Evolutionary conservation across 1,284 basidiomycete genomes (phyloP).

Genomic region (Rhodotorula glutinis): DNA sequence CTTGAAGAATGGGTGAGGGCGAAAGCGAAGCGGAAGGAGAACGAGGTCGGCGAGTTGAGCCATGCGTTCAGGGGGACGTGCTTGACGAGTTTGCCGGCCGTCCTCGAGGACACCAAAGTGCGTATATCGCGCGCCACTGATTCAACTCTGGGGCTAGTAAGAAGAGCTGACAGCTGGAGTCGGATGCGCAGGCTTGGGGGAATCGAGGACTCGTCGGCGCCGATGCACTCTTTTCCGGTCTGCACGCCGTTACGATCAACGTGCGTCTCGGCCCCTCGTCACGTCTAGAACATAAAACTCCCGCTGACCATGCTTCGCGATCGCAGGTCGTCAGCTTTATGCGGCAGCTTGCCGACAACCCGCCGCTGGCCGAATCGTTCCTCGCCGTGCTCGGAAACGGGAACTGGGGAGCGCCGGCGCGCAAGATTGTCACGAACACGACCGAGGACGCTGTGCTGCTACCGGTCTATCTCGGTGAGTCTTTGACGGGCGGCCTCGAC

Average conservation of each 20-base stretch:
- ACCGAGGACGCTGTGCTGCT: conserved; percentile 23
- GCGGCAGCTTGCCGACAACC: conserved; percentile 43
- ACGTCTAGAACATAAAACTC: not conserved
- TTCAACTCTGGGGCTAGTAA: not conserved
- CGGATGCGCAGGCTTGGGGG: conserved; percentile 33
- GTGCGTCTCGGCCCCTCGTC: conserved; percentile 14
- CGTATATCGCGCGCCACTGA: not conserved
- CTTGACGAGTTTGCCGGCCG: conserved; percentile 43
- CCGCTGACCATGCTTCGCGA: not conserved
- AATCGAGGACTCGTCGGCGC: conserved; percentile 32
- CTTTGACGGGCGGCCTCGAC: not conserved
- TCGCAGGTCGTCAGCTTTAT: conserved; percentile 44
- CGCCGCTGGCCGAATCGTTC: conserved; percentile 43
- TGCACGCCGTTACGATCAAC: conserved; percentile 39
- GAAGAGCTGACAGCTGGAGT: not conserved
- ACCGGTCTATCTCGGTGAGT: conserved; percentile 12
- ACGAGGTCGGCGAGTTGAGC: conserved; percentile 44
- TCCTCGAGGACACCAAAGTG: conserved; percentile 44
- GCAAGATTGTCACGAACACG: not conserved
- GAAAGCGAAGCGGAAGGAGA: conserved; percentile 43
- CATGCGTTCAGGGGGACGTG: conserved; percentile 45
- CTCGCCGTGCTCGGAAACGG: conserved; percentile 44
- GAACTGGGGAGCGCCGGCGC: conserved; percentile 42
- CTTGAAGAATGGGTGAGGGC: conserved; percentile 44
- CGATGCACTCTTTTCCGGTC: conserved; percentile 36